A percentile compares a stretch with the other conserved stretches of the same genome.
Conservation (phyloP, 495 filamentous ascomycete genomes). For the Aspergillus baeticus region DNA sequence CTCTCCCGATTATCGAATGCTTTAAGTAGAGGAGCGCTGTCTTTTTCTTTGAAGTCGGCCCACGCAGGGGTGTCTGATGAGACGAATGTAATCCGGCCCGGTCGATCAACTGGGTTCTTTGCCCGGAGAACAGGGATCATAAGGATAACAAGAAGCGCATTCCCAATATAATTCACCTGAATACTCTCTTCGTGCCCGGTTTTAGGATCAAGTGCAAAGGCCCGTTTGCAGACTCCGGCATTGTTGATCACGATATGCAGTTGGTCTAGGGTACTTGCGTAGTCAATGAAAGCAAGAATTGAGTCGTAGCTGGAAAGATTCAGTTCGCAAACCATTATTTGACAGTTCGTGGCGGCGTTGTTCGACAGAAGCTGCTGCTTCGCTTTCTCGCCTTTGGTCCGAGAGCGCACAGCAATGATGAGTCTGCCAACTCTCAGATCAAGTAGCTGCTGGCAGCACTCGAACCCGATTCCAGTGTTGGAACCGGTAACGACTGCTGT, state of each 20-base stretch:
- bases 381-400: slow-evolving; percentile 38
- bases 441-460: slow-evolving; percentile 42
- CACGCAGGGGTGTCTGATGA: slow-evolving; percentile 6
- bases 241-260: slow-evolving; percentile 56
- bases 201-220: slow-evolving; percentile 23
- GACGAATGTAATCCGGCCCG: slow-evolving; percentile 5
- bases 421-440: slow-evolving; percentile 38
- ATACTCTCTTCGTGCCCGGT: slow-evolving; percentile 43
- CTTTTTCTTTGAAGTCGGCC: slow-evolving; percentile 13
- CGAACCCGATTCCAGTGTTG: slow-evolving; percentile 45
- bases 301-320: slow-evolving; percentile 49
- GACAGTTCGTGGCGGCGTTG: slow-evolving; percentile 25
- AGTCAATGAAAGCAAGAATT: slow-evolving; percentile 37
- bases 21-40: not conserved
- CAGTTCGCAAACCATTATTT: slow-evolving; percentile 47
- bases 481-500: slow-evolving; percentile 48
- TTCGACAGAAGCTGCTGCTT: slow-evolving; percentile 29
- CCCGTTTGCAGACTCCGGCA: slow-evolving; percentile 40
- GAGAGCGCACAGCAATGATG: slow-evolving; percentile 49
- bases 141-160: slow-evolving; percentile 45
- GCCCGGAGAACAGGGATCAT: slow-evolving; percentile 34
- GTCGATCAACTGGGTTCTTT: not conserved
- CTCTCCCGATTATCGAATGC: slow-evolving; percentile 2
- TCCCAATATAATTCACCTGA: slow-evolving; percentile 42
- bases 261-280: slow-evolving; percentile 28